Evolutionary conservation across 2,329 filamentous ascomycete genomes (phyloP).

Genomic region (Pseudocercospora eumusae): DNA sequence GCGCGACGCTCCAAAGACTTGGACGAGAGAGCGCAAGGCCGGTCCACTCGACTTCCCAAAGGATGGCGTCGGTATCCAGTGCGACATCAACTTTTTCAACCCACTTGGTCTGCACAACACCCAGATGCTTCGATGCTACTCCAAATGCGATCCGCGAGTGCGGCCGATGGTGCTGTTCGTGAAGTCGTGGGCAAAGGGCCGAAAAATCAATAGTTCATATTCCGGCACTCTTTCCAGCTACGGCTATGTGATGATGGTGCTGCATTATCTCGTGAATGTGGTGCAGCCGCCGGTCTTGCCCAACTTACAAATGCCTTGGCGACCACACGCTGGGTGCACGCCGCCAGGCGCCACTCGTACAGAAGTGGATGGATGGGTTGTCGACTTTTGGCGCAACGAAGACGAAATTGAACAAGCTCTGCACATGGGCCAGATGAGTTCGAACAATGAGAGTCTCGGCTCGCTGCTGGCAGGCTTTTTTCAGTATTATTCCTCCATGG

Average conservation of each 20-base stretch:
- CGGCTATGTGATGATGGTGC: conserved; percentile 87
- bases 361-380: conserved; percentile 58
- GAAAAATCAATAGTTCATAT: conserved; percentile 84
- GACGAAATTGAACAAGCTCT: conserved; percentile 66
- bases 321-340: conserved; percentile 44
- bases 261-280: conserved; percentile 86
- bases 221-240: conserved; percentile 85
- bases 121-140: conserved; percentile 77
- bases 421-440: conserved; percentile 59
- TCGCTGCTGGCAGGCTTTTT: conserved; percentile 80
- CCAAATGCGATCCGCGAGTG: conserved; percentile 74
- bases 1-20: conserved; percentile 34
- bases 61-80: conserved; percentile 75
- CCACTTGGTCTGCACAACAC: conserved; percentile 84
- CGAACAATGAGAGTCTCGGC: conserved; percentile 70
- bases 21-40: conserved; percentile 50
- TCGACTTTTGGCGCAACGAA: conserved; percentile 79
- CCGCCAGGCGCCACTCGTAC: conserved; percentile 30
- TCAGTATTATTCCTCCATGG: conserved; percentile 69
- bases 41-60: conserved; percentile 74
- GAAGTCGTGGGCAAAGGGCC: conserved; percentile 85
- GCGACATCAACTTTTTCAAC: conserved; percentile 89
- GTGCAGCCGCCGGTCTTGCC: conserved; percentile 78
- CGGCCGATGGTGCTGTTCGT: conserved; percentile 78
- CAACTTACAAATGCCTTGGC: conserved; percentile 68